phyloP scores from a whole-genome alignment of 331 rosid genomes.

The Ulmus americana region DNA sequence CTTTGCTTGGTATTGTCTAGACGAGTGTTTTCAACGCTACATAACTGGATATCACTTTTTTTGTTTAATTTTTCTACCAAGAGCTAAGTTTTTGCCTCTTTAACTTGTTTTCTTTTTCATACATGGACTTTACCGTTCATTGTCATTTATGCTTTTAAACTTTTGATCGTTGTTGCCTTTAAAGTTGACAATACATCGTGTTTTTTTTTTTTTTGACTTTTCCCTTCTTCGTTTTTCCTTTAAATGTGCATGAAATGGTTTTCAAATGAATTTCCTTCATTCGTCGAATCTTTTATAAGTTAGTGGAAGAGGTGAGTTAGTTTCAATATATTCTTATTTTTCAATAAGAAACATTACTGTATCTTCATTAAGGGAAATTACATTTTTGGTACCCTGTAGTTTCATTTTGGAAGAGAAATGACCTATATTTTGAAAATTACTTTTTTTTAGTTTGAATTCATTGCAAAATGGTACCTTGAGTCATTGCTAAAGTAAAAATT shows the following conservation, averaged over 20 bases:
- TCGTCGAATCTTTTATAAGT: neutral
- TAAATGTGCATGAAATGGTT: neutral
- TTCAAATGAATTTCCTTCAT: neutral
- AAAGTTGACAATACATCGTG: neutral
- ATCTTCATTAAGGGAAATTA: too few relatives aligned
- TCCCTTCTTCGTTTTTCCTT: neutral
- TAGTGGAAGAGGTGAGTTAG: neutral
- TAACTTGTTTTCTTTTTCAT: neutral
- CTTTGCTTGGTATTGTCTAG: neutral
- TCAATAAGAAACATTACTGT: too few relatives aligned
- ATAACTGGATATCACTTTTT: neutral
- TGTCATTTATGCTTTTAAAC: neutral
- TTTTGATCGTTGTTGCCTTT: neutral
- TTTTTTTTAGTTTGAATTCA: too few relatives aligned
- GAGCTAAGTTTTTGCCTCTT: neutral
- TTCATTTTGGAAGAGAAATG: too few relatives aligned
- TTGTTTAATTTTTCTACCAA: neutral
- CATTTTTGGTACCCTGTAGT: too few relatives aligned
- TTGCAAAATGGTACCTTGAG: too few relatives aligned
- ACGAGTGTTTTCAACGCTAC: neutral
- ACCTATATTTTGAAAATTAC: too few relatives aligned
- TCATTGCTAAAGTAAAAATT: too few relatives aligned
- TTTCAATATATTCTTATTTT: conserved; percentile 2
- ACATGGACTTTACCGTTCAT: neutral
- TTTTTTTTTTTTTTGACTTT: neutral